phyloP scores from a whole-genome alignment of 257 asterid genomes.

The Ajuga chamaepitys region DNA sequence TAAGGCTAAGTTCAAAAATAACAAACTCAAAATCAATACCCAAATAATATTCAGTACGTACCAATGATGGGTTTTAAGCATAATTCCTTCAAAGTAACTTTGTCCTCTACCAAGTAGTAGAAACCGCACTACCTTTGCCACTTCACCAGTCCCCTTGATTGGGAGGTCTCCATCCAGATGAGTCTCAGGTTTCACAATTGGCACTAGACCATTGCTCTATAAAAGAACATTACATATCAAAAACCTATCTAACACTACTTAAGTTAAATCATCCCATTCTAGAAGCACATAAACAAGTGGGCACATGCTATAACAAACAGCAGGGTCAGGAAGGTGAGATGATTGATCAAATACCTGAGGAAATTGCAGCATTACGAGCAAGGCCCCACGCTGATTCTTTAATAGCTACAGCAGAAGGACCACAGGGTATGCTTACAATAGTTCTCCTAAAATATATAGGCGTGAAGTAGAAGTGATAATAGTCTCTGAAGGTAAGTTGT shows the following conservation, averaged over 20 bases:
- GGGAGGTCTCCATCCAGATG: slow-evolving; percentile 92
- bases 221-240: slow-evolving; percentile 4
- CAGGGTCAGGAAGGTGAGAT: neutral
- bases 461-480: too few relatives aligned
- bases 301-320: too few relatives aligned
- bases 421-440: slow-evolving; percentile 94
- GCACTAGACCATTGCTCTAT: slow-evolving; percentile 92
- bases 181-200: slow-evolving; percentile 93
- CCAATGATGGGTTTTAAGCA: slow-evolving; percentile 96
- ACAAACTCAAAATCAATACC: too few relatives aligned
- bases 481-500: neutral
- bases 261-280: neutral
- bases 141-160: slow-evolving; percentile 82
- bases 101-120: slow-evolving; percentile 86
- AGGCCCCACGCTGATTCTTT: slow-evolving; percentile 99
- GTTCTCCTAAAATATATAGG: slow-evolving; percentile 57
- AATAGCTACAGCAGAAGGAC: slow-evolving; percentile 95
- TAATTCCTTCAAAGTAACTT: slow-evolving; percentile 73
- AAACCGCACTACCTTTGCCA: slow-evolving; percentile 85
- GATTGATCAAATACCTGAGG: slow-evolving; percentile 50
- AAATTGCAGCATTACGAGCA: slow-evolving; percentile 92
- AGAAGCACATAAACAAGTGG: too few relatives aligned
- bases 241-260: neutral
- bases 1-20: too few relatives aligned
- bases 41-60: too few relatives aligned